Conservation (phyloP, 2,329 filamentous ascomycete species). For the Trichoderma harzianum region DNA sequence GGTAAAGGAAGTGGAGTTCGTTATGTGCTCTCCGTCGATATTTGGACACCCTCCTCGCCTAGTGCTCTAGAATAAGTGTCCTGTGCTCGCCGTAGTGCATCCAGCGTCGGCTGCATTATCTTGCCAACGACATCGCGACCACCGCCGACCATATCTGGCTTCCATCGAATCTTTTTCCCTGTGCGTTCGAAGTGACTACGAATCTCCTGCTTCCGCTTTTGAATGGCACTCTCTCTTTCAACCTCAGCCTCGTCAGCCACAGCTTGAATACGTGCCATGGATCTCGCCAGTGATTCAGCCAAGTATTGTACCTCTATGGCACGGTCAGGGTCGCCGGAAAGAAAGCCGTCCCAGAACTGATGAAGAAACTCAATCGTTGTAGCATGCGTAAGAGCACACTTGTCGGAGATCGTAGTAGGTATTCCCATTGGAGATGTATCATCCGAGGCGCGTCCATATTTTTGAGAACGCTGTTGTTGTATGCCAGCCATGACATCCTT, state of each 20-base stretch:
- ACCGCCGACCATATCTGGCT: conserved; percentile 65
- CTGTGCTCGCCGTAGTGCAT: conserved; percentile 67
- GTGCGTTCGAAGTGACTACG: conserved; percentile 68
- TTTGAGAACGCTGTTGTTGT: conserved; percentile 56
- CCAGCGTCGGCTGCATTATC: conserved; percentile 70
- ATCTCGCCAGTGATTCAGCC: conserved; percentile 75
- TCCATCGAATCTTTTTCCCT: conserved; percentile 68
- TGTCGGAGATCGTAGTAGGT: conserved; percentile 54
- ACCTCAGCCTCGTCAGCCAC: conserved; percentile 77
- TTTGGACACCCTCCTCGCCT: conserved; percentile 56
- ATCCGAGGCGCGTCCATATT: conserved; percentile 49
- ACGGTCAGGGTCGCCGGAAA: conserved; percentile 80
- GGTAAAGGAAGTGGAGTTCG: not conserved
- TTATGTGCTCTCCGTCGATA: conserved; percentile 40
- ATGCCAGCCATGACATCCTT: conserved; percentile 65
- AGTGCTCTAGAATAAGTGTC: conserved; percentile 69
- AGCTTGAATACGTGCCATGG: conserved; percentile 72
- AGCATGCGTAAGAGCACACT: conserved; percentile 71
- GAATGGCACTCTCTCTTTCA: conserved; percentile 65
- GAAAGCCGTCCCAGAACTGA: conserved; percentile 92
- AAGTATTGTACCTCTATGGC: conserved; percentile 78
- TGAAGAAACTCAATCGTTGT: conserved; percentile 95
- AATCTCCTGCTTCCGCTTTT: conserved; percentile 65
- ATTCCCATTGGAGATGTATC: conserved; percentile 52
- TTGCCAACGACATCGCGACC: conserved; percentile 72